These are phyloP conservation scores for Penicillium parvum DNA, from an alignment of 495 filamentous ascomycete species.

Conservation along the genomic window DNA sequence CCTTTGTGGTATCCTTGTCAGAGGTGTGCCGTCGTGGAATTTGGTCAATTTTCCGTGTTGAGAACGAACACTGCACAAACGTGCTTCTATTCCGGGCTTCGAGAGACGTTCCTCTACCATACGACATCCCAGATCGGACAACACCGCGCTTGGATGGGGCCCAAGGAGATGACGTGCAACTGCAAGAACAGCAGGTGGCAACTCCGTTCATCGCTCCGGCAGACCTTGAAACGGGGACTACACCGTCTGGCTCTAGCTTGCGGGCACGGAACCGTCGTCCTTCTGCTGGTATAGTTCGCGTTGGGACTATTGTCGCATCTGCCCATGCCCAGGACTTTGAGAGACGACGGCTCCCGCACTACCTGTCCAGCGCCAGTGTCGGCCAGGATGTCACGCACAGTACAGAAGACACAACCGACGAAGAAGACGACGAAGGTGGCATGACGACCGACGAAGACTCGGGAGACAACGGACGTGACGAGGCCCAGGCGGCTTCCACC, in stretches of 20 bases:
- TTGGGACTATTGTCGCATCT: constrained; percentile 58
- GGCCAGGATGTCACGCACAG: constrained; percentile 12
- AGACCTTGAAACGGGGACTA: constrained; percentile 30
- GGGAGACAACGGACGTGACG: constrained; percentile 2
- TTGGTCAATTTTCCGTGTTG: constrained; percentile 89
- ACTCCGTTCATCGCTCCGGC: constrained; percentile 21
- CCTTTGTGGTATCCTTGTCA: constrained; percentile 68
- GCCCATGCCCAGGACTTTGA: constrained; percentile 90
- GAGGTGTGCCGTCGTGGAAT: constrained; percentile 80
- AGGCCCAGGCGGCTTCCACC: neutral
- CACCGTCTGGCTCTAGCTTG: constrained; percentile 20
- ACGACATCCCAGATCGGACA: constrained; percentile 46
- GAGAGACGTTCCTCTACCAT: constrained; percentile 77
- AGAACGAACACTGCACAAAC: constrained; percentile 93
- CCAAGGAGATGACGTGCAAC: constrained; percentile 19
- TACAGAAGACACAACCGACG: constrained; percentile 34
- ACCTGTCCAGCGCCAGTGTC: constrained; percentile 25
- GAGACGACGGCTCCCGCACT: constrained; percentile 54
- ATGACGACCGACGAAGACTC: constrained; percentile 20
- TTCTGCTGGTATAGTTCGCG: constrained; percentile 37
- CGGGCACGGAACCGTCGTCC: constrained; percentile 25
- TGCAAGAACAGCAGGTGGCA: constrained; percentile 27
- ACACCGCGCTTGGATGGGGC: constrained; percentile 21
- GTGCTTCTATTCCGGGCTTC: constrained; percentile 79
- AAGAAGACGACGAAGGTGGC: constrained; percentile 26